Conservation (phyloP, 176 grass and related monocot genomes). For the Miscanthus lutarioriparius region DNA sequence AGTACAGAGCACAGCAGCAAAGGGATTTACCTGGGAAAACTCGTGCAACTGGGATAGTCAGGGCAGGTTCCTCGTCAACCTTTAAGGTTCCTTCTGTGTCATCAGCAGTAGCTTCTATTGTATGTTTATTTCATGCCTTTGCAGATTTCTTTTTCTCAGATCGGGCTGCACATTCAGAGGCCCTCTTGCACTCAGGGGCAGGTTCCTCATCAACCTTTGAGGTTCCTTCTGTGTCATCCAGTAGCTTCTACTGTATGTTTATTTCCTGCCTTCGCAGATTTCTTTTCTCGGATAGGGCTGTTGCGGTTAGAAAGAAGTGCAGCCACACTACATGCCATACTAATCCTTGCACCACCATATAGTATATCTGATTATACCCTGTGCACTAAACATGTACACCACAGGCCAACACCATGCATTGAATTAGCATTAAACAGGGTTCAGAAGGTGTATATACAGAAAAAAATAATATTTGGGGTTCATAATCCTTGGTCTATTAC, state of each 20-base stretch:
- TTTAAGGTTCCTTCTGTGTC: constrained; percentile 76
- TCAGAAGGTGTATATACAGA: too few species aligned
- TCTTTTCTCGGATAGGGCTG: constrained; percentile 28
- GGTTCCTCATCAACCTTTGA: constrained; percentile 50
- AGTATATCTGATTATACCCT: too few species aligned
- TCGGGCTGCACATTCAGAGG: constrained; percentile 33
- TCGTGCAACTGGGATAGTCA: constrained; percentile 50
- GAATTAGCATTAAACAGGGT: too few species aligned
- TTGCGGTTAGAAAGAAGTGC: too few species aligned
- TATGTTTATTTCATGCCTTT: constrained; percentile 45
- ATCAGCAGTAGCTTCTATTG: constrained; percentile 28
- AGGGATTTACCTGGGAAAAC: constrained; percentile 46
- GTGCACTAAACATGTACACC: too few species aligned
- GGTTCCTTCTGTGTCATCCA: constrained; percentile 63
- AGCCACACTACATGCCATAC: too few species aligned
- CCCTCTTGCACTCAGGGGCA: constrained; percentile 32
- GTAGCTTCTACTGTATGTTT: constrained; percentile 34
- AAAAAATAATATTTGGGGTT: too few species aligned
- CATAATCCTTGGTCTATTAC: too few species aligned
- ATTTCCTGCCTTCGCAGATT: constrained; percentile 41
- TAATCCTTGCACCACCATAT: too few species aligned
- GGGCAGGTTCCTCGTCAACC: constrained; percentile 35
- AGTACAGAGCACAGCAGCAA: neutral
- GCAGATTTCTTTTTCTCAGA: constrained; percentile 45
- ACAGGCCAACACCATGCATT: too few species aligned